These are phyloP conservation scores for Hypoxylon sp. DNA, from an alignment of 2,329 filamentous ascomycete genomes.

Conservation along the genomic window DNA sequence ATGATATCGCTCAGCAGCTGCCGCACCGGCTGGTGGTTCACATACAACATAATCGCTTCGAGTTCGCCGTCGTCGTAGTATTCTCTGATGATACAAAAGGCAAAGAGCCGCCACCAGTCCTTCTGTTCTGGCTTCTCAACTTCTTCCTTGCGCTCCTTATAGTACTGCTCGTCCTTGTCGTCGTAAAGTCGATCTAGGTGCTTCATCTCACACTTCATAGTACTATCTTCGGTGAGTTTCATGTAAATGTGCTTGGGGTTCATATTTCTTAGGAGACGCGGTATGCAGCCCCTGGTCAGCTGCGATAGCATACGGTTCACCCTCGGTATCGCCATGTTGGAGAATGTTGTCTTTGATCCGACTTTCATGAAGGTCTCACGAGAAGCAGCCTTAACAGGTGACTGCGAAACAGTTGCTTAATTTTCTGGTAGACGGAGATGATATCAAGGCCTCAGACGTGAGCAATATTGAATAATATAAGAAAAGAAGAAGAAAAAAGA, in stretches of 20 bases:
- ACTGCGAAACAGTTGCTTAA: neutral
- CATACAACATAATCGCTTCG: slow-evolving; percentile 39
- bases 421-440: neutral
- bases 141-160: slow-evolving; percentile 40
- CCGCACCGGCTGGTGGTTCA: slow-evolving; percentile 43
- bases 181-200: slow-evolving; percentile 41
- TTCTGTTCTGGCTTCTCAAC: slow-evolving; percentile 34
- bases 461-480: neutral
- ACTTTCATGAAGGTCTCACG: neutral
- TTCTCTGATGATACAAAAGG: slow-evolving; percentile 43
- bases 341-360: neutral
- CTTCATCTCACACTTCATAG: slow-evolving; percentile 45
- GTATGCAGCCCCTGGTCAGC: neutral
- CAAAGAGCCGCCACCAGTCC: slow-evolving; percentile 44
- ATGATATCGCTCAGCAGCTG: slow-evolving; percentile 43
- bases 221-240: slow-evolving; percentile 28
- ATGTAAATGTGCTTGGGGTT: neutral
- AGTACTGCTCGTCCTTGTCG: slow-evolving; percentile 41
- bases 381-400: neutral
- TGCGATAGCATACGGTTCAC: slow-evolving; percentile 1
- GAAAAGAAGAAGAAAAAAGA: neutral
- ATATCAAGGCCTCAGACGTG: too few relatives aligned
- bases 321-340: slow-evolving; percentile 1
- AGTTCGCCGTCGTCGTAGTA: slow-evolving; percentile 34
- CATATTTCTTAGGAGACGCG: neutral